Percentiles rank a stretch among this genome's conserved stretches.
Evolutionary conservation across 495 filamentous ascomycete species (phyloP).

Genomic region (Xylaria telfairii): DNA sequence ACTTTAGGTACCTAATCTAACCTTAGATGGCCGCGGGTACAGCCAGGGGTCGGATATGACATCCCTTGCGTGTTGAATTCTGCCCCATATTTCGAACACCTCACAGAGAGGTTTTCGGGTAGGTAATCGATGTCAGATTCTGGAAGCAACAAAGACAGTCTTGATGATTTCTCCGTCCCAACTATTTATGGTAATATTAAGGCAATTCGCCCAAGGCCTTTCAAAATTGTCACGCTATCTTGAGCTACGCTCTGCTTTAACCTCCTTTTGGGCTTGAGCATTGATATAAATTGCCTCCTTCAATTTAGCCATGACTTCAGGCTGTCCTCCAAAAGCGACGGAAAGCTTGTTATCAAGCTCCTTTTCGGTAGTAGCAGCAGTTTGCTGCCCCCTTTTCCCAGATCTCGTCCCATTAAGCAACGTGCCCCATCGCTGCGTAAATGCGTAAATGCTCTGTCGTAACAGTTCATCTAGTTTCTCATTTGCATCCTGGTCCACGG

Average conservation of each 20-base stretch:
- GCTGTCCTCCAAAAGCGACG: constrained; percentile 52
- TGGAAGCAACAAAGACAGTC: neutral
- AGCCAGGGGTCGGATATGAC: neutral
- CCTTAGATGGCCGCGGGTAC: neutral
- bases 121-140: neutral
- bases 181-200: neutral
- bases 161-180: neutral
- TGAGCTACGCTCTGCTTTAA: constrained; percentile 39
- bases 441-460: constrained; percentile 78
- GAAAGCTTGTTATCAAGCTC: constrained; percentile 54
- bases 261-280: constrained; percentile 46
- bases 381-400: constrained; percentile 46
- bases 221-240: constrained; percentile 25
- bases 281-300: constrained; percentile 57
- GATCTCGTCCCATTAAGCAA: constrained; percentile 45
- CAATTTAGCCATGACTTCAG: constrained; percentile 55
- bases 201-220: neutral
- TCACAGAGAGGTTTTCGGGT: no score
- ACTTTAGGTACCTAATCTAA: neutral
- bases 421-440: constrained; percentile 68
- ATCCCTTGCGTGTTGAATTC: no score
- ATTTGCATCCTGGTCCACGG: constrained; percentile 65
- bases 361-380: constrained; percentile 47
- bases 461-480: constrained; percentile 82
- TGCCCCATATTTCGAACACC: no score